Percentiles rank a stretch among this genome's conserved stretches.
These are phyloP conservation scores for Sclerotinia minor DNA, from an alignment of 2,329 filamentous ascomycete species.

Conservation along the genomic window DNA sequence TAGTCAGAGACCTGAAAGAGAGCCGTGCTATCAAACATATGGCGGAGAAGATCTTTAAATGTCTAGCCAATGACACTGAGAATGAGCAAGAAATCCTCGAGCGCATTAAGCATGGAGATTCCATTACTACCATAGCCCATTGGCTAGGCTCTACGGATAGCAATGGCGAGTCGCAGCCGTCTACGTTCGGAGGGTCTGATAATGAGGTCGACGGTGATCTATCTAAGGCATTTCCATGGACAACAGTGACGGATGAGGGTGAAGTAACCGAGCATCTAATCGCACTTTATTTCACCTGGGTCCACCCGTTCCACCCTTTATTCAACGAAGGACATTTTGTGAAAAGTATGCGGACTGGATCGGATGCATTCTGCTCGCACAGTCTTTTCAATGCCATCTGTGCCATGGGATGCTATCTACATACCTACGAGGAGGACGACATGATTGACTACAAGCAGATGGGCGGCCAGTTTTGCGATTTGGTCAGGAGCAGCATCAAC, in stretches of 20 bases:
- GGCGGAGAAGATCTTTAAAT: conserved; percentile 30
- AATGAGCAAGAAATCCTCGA: conserved; percentile 39
- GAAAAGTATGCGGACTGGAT: conserved; percentile 34
- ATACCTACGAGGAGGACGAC: conserved; percentile 32
- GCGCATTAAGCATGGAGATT: conserved; percentile 38
- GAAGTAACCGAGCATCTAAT: conserved; percentile 40
- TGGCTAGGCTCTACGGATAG: conserved; percentile 37
- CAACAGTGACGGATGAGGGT: conserved; percentile 36
- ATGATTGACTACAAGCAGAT: conserved; percentile 36
- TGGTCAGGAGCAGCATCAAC: conserved; percentile 33
- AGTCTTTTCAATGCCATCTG: conserved; percentile 42
- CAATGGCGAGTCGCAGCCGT: conserved; percentile 33
- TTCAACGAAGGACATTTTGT: conserved; percentile 41
- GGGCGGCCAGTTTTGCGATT: conserved; percentile 36
- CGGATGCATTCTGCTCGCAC: conserved; percentile 36
- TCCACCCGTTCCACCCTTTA: conserved; percentile 42
- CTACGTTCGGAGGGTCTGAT: conserved; percentile 29
- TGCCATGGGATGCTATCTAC: conserved; percentile 41
- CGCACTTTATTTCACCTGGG: conserved; percentile 42
- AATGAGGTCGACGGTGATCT: conserved; percentile 34
- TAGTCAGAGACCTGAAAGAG: conserved; percentile 36
- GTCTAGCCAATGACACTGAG: conserved; percentile 37
- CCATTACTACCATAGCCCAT: conserved; percentile 38
- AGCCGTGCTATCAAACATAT: conserved; percentile 5
- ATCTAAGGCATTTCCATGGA: conserved; percentile 34